A percentile compares a stretch with the other conserved stretches of the same genome.
Evolutionary conservation across 2,329 filamentous ascomycete species (phyloP).

Genomic region (Phoma herbarum): DNA sequence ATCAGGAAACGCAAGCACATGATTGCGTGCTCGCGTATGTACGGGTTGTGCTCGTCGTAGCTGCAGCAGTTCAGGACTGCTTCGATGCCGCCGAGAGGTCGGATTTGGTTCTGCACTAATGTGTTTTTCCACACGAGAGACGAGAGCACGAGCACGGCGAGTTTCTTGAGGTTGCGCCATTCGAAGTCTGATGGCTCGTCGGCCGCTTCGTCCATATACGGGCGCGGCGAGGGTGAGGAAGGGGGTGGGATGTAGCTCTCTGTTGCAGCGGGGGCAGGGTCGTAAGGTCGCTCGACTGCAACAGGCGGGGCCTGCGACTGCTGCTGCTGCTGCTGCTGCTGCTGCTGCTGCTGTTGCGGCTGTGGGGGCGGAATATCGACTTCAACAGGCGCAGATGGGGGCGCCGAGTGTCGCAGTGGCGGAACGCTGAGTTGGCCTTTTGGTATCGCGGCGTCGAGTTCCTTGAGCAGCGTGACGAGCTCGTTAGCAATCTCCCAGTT

Average conservation of each 20-base stretch:
- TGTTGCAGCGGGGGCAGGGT: conserved; percentile 57
- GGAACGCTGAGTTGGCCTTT: conserved; percentile 68
- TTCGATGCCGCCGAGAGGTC: conserved; percentile 84
- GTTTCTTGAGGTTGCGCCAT: conserved; percentile 87
- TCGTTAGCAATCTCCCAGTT: conserved; percentile 94
- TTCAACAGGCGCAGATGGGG: conserved; percentile 42
- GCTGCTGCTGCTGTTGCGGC: conserved; percentile 11
- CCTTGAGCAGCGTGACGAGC: conserved; percentile 83
- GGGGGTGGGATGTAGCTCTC: conserved; percentile 54
- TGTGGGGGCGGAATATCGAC: conserved; percentile 22
- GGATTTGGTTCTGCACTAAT: conserved; percentile 86
- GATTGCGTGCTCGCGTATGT: conserved; percentile 81
- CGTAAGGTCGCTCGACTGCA: conserved; percentile 72
- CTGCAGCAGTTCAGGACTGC: conserved; percentile 87
- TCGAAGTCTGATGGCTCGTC: conserved; percentile 73
- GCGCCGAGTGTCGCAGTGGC: conserved; percentile 56
- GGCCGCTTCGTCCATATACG: conserved; percentile 56
- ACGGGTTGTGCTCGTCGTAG: conserved; percentile 93
- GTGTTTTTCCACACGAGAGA: conserved; percentile 88
- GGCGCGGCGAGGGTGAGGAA: conserved; percentile 51
- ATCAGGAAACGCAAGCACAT: conserved; percentile 66
- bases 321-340: neutral
- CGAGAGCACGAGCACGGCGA: conserved; percentile 89
- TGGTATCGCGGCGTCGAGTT: conserved; percentile 85
- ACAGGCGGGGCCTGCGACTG: conserved; percentile 45